A percentile compares a stretch with the other conserved stretches of the same genome.
Evolutionary conservation across 1,284 basidiomycete genomes (phyloP).

Genomic region (Tremellales sp.): DNA sequence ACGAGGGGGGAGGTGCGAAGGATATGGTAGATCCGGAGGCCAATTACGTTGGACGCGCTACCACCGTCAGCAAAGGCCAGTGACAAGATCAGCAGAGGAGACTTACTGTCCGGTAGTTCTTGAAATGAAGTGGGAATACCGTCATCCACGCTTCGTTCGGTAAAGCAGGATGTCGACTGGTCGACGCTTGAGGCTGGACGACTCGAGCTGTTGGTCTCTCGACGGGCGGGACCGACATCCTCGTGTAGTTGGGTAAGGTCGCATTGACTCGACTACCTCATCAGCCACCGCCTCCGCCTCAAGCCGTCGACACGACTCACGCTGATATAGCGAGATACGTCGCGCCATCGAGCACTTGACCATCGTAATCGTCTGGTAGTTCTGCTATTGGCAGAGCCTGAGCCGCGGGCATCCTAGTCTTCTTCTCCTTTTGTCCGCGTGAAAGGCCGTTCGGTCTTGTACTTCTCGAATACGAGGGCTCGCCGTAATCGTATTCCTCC

Average conservation of each 20-base stretch:
- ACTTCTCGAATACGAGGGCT: conserved; percentile 3
- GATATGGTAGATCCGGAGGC: neutral
- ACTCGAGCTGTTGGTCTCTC: neutral
- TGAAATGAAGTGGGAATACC: conserved; percentile 31
- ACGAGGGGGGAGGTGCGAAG: neutral
- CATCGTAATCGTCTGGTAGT: conserved; percentile 31
- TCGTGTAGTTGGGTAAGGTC: neutral
- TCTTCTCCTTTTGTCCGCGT: neutral
- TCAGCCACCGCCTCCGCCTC: neutral
- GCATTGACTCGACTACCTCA: neutral
- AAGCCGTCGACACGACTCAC: conserved; percentile 11
- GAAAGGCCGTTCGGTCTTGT: neutral
- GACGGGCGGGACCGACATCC: neutral
- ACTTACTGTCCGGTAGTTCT: conserved; percentile 24
- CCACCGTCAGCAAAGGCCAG: neutral
- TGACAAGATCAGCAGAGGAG: neutral
- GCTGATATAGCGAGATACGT: conserved; percentile 36
- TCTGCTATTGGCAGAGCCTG: conserved; percentile 34
- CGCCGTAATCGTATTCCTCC: neutral
- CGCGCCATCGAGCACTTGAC: conserved; percentile 30
- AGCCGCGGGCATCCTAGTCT: neutral
- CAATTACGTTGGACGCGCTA: neutral
- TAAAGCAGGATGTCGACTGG: conserved; percentile 20
- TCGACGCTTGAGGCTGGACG: neutral
- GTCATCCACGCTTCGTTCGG: conserved; percentile 32